Base-by-base conservation (phyloP, 768 basidiomycete species). In the Gloeopeniophorella convolvens region DNA sequence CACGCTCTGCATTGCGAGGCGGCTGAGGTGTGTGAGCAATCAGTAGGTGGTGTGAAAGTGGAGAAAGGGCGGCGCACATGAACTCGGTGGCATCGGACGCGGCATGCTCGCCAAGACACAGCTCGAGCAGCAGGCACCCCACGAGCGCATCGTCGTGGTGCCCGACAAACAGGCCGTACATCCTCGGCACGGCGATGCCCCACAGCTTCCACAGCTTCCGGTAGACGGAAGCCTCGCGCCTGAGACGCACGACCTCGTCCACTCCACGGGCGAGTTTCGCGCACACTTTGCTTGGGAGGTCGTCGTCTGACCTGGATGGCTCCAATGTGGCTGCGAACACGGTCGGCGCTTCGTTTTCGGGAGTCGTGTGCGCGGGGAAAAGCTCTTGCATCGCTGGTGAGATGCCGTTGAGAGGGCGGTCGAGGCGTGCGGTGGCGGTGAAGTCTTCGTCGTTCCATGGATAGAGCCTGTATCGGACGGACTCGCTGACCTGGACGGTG, bases 171-270 rank as follows among this genome's bases (percentile, higher is more conserved):
- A 43, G 48, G 3, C 52, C 52, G 41, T 54, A 54, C 52, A 54
- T 54, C 31, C 11, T 48, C 3, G 52, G 52, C 9, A 54, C 52
- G 0, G 52, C 46, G 13, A 54, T 48, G 15, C 52, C 52, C 52
- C 33, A 54, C 11, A 54, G 46, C 42, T 54, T 54, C 30, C 20
- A 10, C 5, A 54, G 52, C 18, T 26, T 48, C 34, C 42, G 52
- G 30, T 54, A 54, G 9, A 54, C n/a, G 42, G 52, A 43, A 18
- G 52, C 52, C 18, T 54, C 52, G 35, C 34, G 52, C 13, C 42
- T 54, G 7, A 54, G 35, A 5, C 34, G 52, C 15, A 54, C 52
- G 11, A 54, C 46, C 31, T 48, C 52, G 24, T 54, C 52, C 12
- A 48, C 45, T 6, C 52, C 52, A 10, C 47, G 52, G 0, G 52